Evolutionary conservation across 2,329 filamentous ascomycete genomes (phyloP).

Genomic region (Fusarium vanettenii): DNA sequence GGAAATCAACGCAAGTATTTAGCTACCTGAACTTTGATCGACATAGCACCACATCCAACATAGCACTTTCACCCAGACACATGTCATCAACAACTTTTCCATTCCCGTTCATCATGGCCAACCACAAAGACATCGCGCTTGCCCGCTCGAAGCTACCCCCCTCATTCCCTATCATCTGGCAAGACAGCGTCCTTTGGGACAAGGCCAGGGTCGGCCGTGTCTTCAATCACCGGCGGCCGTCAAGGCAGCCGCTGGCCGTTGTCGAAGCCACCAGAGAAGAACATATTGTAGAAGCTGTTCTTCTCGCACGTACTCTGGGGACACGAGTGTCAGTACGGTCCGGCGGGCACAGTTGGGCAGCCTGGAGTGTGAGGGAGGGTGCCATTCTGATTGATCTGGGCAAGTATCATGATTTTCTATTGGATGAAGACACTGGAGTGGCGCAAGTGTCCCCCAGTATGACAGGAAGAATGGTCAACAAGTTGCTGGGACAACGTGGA

Average conservation of each 20-base stretch:
- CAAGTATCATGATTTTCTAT: slow-evolving; percentile 46
- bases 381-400: slow-evolving; percentile 56
- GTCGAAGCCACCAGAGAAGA: slow-evolving; percentile 51
- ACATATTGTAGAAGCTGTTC: slow-evolving; percentile 53
- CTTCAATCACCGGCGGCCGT: slow-evolving; percentile 56
- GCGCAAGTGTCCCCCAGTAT: slow-evolving; percentile 58
- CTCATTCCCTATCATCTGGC: slow-evolving; percentile 39
- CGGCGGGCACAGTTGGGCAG: slow-evolving; percentile 62
- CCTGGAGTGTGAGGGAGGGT: slow-evolving; percentile 60
- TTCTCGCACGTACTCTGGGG: slow-evolving; percentile 47
- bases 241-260: slow-evolving; percentile 54
- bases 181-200: slow-evolving; percentile 36
- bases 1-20: background rate
- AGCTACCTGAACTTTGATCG: background rate
- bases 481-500: slow-evolving; percentile 50
- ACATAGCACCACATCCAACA: background rate
- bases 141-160: slow-evolving; percentile 15
- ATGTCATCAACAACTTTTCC: background rate
- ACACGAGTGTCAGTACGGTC: slow-evolving; percentile 57
- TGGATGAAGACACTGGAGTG: slow-evolving; percentile 52
- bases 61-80: background rate
- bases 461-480: slow-evolving; percentile 59
- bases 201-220: slow-evolving; percentile 51
- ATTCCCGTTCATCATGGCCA: slow-evolving; percentile 2
- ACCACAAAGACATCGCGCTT: slow-evolving; percentile 4